Percentiles rank a stretch among this genome's conserved stretches.
These are phyloP conservation scores for barley (Hordeum vulgare) DNA, from an alignment of 176 grass and related monocot species.

Conservation along the genomic window MorexV3_pseudomolecules_assembly NC_058519.1:397666177-397666676, in stretches of 20 bases:
- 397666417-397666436: not conserved
- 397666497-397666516: slow-evolving; percentile 14
- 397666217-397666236: not conserved
- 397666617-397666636: slow-evolving; percentile 59
- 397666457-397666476: not conserved
- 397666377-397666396: not conserved
- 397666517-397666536: slow-evolving; percentile 54
- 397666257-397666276: not conserved
- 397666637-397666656: not conserved
- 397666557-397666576: slow-evolving; percentile 80
- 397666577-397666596: slow-evolving; percentile 75
- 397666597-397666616: slow-evolving; percentile 98
- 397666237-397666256: not conserved
- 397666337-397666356: not conserved
- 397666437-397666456: not conserved
- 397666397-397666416: not conserved
- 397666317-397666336: not conserved
- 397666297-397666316: not conserved
- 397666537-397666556: slow-evolving; percentile 58
- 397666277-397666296: not conserved
- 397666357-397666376: not conserved
- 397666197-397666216: not conserved
- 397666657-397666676: not conserved
- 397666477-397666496: not conserved
- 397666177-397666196: not conserved